Evolutionary conservation across 2,329 filamentous ascomycete genomes (phyloP), one percentile per base, ranked within the genome.

Genomic region (Scortechinia acanthostroma): DNA sequence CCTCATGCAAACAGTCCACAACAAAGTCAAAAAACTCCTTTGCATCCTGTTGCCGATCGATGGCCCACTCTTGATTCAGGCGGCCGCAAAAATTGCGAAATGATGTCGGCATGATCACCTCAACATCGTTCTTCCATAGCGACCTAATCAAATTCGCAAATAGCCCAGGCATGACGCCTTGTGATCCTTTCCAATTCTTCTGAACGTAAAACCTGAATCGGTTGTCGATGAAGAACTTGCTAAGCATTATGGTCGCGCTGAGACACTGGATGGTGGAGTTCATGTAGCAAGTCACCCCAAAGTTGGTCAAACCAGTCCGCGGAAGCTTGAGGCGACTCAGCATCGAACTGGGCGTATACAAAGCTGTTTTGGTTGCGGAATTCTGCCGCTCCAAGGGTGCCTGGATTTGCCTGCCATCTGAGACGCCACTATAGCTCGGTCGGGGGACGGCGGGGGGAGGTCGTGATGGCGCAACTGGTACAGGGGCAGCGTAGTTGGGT

Each of bases 271-370:
- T 65, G 0, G 78, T 80, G 0, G 77, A 73, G 53, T 84, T 84
- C 78, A 84, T 82, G 55, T 83, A 84, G 55, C 80, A 84, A 1
- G 80, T 83, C 6, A 80, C 76, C 1, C 80, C 77, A 51, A 83
- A 82, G 50, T 84, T 84, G 47, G 74, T 64, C 15, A 84, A 60
- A 1, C 80, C 80, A 2, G 80, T 83, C 30, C 68, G 68, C 13
- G 80, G 79, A 45, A 83, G 65, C 50, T 68, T 69, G 17, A 67
- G 57, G 4, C 65, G 62, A 47, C 59, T 57, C 22, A 65, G 53
- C 15, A 60, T 52, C 3, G 66, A 68, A 44, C 53, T 60, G 4
- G 66, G 57, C 3, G 35, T 64, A 48, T 71, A 71, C 3, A 73
- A 55, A 1, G 69, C 65, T 15, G 67, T 65, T 42, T 64, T 63